These are phyloP conservation scores for Fusarium beomiforme DNA, from an alignment of 2,329 filamentous ascomycete species.

Conservation along the genomic window DNA sequence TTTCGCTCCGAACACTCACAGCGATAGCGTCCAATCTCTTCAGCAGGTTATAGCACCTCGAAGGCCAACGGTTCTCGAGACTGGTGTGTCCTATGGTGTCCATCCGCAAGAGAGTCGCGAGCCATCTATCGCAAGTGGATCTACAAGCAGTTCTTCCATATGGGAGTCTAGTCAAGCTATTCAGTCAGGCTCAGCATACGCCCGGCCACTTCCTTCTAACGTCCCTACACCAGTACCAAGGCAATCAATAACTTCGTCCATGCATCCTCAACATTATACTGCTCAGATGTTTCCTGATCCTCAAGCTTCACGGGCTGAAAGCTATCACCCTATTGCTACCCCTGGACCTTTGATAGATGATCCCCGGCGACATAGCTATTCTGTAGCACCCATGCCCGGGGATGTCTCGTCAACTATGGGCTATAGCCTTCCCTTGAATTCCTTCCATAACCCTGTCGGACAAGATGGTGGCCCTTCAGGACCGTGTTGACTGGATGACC, in stretches of 20 bases:
- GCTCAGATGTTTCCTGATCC: conserved; percentile 34
- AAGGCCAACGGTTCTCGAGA: conserved; percentile 45
- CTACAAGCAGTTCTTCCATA: conserved; percentile 46
- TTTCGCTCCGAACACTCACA: conserved; percentile 37
- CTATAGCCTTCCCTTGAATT: conserved; percentile 41
- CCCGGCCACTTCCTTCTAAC: conserved; percentile 41
- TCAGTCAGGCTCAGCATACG: conserved; percentile 39
- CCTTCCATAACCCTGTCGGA: conserved; percentile 34
- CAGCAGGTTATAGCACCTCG: conserved; percentile 52
- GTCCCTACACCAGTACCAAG: conserved; percentile 35
- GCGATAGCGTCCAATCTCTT: conserved; percentile 46
- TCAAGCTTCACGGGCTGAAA: conserved; percentile 36
- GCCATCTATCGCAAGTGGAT: conserved; percentile 46
- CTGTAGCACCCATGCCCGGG: conserved; percentile 31
- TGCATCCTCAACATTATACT: conserved; percentile 38
- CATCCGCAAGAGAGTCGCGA: conserved; percentile 48
- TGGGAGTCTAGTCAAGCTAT: conserved; percentile 47
- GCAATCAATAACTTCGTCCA: conserved; percentile 35
- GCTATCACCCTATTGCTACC: conserved; percentile 30
- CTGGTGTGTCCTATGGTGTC: conserved; percentile 41
- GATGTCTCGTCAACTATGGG: conserved; percentile 37
- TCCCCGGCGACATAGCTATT: conserved; percentile 40
- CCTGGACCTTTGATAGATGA: conserved; percentile 40
- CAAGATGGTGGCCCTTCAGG: conserved; percentile 33
- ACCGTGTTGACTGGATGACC: conserved; percentile 36